Conservation (phyloP, 345 rosid genomes). For the Jatropha curcas region DNA sequence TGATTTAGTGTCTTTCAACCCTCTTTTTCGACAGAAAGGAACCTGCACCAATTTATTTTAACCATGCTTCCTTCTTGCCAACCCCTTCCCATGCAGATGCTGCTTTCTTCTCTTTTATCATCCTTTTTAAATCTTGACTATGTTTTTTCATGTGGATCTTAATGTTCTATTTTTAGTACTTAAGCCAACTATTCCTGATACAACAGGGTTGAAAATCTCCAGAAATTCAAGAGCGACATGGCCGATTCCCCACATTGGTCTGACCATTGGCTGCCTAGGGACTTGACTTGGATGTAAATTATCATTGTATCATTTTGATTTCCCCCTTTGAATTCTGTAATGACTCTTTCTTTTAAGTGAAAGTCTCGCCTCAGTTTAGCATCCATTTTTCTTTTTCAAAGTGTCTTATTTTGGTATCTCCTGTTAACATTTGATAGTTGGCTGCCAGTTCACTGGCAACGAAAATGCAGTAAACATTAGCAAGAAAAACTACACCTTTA, state of each 20-base stretch:
- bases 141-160: background rate
- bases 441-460: background rate
- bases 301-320: conserved; percentile 95
- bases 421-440: background rate
- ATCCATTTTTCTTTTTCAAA: background rate
- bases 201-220: conserved; percentile 76
- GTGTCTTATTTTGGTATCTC: conserved; percentile 12
- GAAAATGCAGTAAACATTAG: background rate
- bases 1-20: background rate
- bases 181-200: background rate
- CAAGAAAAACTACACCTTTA: background rate
- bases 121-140: background rate
- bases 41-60: background rate
- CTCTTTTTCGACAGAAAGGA: background rate
- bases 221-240: conserved; percentile 84
- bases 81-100: background rate
- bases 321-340: conserved; percentile 87
- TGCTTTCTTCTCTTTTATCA: background rate
- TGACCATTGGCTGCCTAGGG: conserved; percentile 96
- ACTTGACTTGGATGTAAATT: conserved; percentile 81
- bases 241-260: conserved; percentile 94
- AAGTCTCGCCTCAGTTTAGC: background rate
- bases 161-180: background rate
- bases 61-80: background rate
- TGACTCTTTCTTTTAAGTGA: background rate